Conservation (phyloP, 139 green algal genomes). For the Pedinophyceae sp. region DNA sequence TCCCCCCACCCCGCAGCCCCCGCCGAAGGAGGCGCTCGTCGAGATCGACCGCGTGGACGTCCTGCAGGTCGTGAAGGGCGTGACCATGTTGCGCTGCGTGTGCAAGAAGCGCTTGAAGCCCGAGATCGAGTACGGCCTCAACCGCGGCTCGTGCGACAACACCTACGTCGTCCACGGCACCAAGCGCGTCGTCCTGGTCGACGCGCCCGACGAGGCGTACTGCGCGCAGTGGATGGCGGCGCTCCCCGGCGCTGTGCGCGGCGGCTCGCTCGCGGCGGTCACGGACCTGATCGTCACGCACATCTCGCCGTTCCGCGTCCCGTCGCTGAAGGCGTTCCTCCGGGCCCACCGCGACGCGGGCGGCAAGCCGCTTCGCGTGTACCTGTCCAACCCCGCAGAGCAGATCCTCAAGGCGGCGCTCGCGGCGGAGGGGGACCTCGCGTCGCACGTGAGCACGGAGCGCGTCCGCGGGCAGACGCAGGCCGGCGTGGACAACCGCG, state of each 20-base stretch:
- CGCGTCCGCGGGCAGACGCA: conserved; percentile 1
- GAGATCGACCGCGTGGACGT: not conserved
- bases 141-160: conserved; percentile 76
- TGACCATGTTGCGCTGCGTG: not conserved
- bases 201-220: conserved; percentile 64
- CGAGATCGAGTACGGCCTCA: conserved; percentile 70
- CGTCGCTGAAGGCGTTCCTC: conserved; percentile 49
- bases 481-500: conserved; percentile 1
- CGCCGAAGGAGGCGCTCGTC: not conserved
- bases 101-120: not conserved
- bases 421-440: not conserved
- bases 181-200: conserved; percentile 31
- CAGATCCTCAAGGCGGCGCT: conserved; percentile 10
- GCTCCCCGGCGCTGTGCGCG: not conserved
- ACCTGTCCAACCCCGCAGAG: conserved; percentile 53
- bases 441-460: no score
- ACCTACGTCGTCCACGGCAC: conserved; percentile 57
- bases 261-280: conserved; percentile 10
- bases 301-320: conserved; percentile 62
- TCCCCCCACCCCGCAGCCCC: no score
- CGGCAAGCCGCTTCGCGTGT: conserved; percentile 29
- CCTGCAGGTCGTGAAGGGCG: not conserved
- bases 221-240: conserved; percentile 34
- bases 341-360: conserved; percentile 3
- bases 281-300: conserved; percentile 67